Conservation (phyloP, 2,329 filamentous ascomycete genomes). For the Aspergillus caelatus region DNA sequence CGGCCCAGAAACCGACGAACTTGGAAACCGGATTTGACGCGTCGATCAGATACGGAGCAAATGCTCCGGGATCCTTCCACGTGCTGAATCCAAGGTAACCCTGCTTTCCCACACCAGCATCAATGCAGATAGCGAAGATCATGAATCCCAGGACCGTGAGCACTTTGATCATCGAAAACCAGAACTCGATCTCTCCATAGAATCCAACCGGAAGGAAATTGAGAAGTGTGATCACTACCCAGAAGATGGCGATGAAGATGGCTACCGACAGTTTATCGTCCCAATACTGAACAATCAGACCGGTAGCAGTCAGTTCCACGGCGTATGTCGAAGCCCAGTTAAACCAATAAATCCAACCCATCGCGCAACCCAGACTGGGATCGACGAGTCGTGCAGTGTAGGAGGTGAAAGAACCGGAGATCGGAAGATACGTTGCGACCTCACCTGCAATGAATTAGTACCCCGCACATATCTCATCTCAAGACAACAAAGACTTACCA, state of each 20-base stretch:
- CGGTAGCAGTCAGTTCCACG: conserved; percentile 70
- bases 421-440: conserved; percentile 76
- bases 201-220: conserved; percentile 72
- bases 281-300: conserved; percentile 77
- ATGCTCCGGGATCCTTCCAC: conserved; percentile 70
- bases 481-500: conserved; percentile 16
- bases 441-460: conserved; percentile 43
- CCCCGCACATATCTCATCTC: neutral
- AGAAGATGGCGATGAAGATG: conserved; percentile 74
- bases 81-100: conserved; percentile 73
- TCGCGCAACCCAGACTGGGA: conserved; percentile 70
- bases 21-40: conserved; percentile 57
- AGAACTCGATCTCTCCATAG: conserved; percentile 75
- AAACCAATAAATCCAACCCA: conserved; percentile 85
- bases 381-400: conserved; percentile 80
- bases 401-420: conserved; percentile 73
- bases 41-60: conserved; percentile 67
- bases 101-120: conserved; percentile 69
- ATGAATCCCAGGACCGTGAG: conserved; percentile 76
- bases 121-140: conserved; percentile 74
- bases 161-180: conserved; percentile 73
- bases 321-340: conserved; percentile 74
- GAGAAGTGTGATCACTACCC: conserved; percentile 66
- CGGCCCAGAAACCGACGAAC: conserved; percentile 63
- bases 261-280: conserved; percentile 61